Evolutionary conservation across 768 basidiomycete genomes (phyloP).

Genomic region (Gymnopilus dilepis): DNA sequence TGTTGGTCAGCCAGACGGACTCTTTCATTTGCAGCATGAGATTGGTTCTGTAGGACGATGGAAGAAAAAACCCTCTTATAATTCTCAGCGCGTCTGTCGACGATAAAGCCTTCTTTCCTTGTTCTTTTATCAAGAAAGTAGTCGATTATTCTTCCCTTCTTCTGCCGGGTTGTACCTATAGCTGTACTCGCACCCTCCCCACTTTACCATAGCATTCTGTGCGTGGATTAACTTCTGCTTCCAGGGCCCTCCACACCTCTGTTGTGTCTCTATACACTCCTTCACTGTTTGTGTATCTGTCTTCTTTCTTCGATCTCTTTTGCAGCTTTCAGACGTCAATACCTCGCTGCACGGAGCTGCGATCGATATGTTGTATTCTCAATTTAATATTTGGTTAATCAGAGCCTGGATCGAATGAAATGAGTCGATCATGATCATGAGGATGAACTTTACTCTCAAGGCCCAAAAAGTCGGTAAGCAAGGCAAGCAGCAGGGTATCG

Average conservation of each 20-base stretch:
- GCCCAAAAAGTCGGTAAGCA: neutral
- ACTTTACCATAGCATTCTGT: slow-evolving; percentile 19
- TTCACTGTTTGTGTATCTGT: slow-evolving; percentile 22
- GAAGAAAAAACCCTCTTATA: slow-evolving; percentile 11
- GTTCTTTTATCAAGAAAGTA: slow-evolving; percentile 17
- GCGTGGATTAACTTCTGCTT: slow-evolving; percentile 19
- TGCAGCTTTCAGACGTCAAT: slow-evolving; percentile 21
- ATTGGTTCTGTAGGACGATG: slow-evolving; percentile 28
- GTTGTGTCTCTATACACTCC: slow-evolving; percentile 32
- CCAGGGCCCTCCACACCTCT: slow-evolving; percentile 19
- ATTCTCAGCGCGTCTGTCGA: slow-evolving; percentile 22
- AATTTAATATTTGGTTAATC: slow-evolving; percentile 7
- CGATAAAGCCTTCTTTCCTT: slow-evolving; percentile 23
- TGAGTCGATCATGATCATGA: neutral
- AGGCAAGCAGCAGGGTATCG: neutral
- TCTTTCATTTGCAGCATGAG: slow-evolving; percentile 27
- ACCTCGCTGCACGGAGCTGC: slow-evolving; percentile 15
- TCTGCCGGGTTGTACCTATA: slow-evolving; percentile 15
- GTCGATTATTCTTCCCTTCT: slow-evolving; percentile 14
- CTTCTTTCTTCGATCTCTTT: slow-evolving; percentile 13
- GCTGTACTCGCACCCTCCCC: slow-evolving; percentile 20
- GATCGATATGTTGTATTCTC: slow-evolving; percentile 25
- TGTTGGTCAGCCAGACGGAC: slow-evolving; percentile 29
- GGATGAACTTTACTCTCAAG: too few relatives aligned
- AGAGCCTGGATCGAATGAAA: neutral